phyloP scores from a whole-genome alignment of 1,284 basidiomycete genomes.

The Fomitopsis schrenkii region DNA sequence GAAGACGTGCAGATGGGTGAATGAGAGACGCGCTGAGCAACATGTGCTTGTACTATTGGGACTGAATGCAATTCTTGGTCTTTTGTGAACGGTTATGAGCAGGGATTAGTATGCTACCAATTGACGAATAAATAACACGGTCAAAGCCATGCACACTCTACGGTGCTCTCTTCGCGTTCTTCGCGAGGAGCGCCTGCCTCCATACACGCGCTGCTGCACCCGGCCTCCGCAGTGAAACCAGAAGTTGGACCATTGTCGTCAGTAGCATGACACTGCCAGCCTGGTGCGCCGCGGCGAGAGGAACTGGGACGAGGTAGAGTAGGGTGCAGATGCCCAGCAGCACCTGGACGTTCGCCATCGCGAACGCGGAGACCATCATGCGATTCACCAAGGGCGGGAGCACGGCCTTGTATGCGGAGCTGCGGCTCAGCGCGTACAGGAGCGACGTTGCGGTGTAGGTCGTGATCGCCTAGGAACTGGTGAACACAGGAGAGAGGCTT shows the following conservation, averaged over 20 bases:
- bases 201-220: conserved; percentile 63
- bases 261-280: conserved; percentile 89
- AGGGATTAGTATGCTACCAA: neutral
- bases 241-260: conserved; percentile 79
- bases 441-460: conserved; percentile 73
- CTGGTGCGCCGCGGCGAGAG: conserved; percentile 92
- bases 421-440: conserved; percentile 56
- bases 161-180: conserved; percentile 6
- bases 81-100: conserved; percentile 2
- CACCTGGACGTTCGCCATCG: conserved; percentile 85
- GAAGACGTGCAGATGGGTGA: conserved; percentile 82
- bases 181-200: conserved; percentile 36
- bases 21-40: conserved; percentile 26
- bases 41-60: conserved; percentile 16
- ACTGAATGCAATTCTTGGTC: conserved; percentile 15
- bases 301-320: conserved; percentile 90
- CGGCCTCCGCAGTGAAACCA: conserved; percentile 73
- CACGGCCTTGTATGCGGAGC: conserved; percentile 46
- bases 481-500: too few species aligned
- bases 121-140: neutral
- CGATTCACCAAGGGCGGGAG: conserved; percentile 68
- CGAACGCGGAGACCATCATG: conserved; percentile 68
- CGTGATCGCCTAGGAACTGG: conserved; percentile 60
- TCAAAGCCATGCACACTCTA: neutral
- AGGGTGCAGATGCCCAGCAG: conserved; percentile 89